Percentiles rank a stretch among this genome's conserved stretches.
Conservation (phyloP, 257 asterid genomes). For the Paraleonurus japonicus region DNA sequence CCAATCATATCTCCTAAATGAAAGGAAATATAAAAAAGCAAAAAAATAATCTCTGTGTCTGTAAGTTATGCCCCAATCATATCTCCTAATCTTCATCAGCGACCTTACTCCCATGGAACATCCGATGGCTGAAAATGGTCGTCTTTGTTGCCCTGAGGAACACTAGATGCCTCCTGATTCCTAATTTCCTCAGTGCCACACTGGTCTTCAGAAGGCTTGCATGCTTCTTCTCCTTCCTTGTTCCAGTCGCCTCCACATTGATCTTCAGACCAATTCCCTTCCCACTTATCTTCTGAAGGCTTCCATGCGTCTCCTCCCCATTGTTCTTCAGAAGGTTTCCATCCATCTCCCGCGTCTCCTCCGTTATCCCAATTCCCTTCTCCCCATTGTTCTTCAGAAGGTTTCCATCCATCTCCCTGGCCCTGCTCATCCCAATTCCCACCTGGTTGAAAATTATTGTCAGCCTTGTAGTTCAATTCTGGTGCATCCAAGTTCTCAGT, state of each 20-base stretch:
- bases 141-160: neutral
- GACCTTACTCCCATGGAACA: constrained; percentile 31
- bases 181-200: constrained; percentile 9
- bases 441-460: constrained; percentile 16
- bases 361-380: constrained; percentile 35
- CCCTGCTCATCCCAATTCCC: constrained; percentile 34
- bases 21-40: neutral
- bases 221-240: neutral
- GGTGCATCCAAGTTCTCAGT: constrained; percentile 15
- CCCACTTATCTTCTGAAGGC: constrained; percentile 16
- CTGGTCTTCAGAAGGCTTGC: constrained; percentile 15
- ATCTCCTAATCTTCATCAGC: constrained; percentile 41
- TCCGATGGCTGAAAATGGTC: constrained; percentile 21
- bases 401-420: constrained; percentile 24
- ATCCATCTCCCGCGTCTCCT: constrained; percentile 20
- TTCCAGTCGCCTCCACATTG: neutral
- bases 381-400: constrained; percentile 20
- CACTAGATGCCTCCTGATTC: constrained; percentile 1
- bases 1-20: no score
- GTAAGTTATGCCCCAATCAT: constrained; percentile 27
- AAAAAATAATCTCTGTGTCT: neutral
- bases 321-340: constrained; percentile 23
- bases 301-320: constrained; percentile 25
- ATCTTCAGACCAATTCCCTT: constrained; percentile 20
- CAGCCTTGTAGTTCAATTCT: constrained; percentile 23